Evolutionary conservation across 352 stramenopile genomes (phyloP).

Genomic region (Peronospora destructor): DNA sequence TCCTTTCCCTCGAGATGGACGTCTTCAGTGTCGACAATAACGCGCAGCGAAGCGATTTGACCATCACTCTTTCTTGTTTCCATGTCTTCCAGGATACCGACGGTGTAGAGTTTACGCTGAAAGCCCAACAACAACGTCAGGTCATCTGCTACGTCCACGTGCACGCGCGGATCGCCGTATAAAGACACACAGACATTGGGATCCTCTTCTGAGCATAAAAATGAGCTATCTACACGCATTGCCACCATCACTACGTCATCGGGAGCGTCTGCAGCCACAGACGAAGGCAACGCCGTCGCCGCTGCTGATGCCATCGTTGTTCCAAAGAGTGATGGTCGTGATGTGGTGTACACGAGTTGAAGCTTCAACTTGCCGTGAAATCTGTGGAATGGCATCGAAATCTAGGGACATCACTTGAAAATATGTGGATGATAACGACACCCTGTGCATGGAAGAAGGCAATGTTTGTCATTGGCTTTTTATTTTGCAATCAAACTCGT

Average conservation of each 20-base stretch:
- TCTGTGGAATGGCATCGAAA: constrained; percentile 16
- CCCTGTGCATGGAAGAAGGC: background rate
- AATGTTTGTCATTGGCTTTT: background rate
- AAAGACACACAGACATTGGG: constrained; percentile 22
- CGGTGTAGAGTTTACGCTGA: constrained; percentile 33
- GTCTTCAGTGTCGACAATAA: constrained; percentile 27
- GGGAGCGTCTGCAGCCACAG: background rate
- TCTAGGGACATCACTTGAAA: constrained; percentile 6
- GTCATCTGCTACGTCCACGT: constrained; percentile 48
- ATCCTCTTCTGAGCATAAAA: constrained; percentile 3
- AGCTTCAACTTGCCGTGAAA: too few species aligned
- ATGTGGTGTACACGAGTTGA: background rate
- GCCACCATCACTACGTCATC: constrained; percentile 19
- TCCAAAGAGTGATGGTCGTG: constrained; percentile 13
- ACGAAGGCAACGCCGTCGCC: constrained; percentile 4
- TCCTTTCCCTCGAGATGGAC: constrained; percentile 41
- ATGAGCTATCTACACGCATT: constrained; percentile 23
- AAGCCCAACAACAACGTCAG: constrained; percentile 42
- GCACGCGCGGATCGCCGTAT: constrained; percentile 36
- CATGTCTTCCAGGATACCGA: constrained; percentile 14
- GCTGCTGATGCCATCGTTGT: constrained; percentile 19
- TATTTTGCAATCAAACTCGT: constrained; percentile 14
- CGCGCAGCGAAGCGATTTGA: constrained; percentile 5
- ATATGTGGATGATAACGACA: background rate
- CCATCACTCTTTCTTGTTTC: constrained; percentile 11